Conservation (phyloP, 495 filamentous ascomycete species). For the Xanthoparmelia taractica region DNA sequence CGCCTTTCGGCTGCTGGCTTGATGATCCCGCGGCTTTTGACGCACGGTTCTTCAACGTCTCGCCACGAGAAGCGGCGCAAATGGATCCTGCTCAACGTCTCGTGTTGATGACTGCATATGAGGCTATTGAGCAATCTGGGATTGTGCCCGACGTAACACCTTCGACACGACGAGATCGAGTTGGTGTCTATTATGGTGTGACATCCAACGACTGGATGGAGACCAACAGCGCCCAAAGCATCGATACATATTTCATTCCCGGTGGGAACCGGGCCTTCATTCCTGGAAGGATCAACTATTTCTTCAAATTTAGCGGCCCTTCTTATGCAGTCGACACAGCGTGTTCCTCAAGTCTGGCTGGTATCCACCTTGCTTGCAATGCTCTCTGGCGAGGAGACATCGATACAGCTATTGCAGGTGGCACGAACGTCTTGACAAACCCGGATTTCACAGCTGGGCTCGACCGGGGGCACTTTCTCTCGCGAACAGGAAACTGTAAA, state of each 20-base stretch:
- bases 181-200: conserved; percentile 11
- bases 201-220: conserved; percentile 13
- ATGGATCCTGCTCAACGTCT: conserved; percentile 73
- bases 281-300: conserved; percentile 39
- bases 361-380: conserved; percentile 64
- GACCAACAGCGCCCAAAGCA: conserved; percentile 22
- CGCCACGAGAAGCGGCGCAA: conserved; percentile 42
- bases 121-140: conserved; percentile 64
- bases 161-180: conserved; percentile 6
- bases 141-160: conserved; percentile 9
- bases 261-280: conserved; percentile 27
- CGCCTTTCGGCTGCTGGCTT: no score
- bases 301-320: conserved; percentile 65
- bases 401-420: conserved; percentile 74
- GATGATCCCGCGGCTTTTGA: no score
- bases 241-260: conserved; percentile 29
- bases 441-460: conserved; percentile 77
- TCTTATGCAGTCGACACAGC: conserved; percentile 68
- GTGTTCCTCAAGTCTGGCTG: conserved; percentile 63
- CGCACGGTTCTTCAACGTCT: conserved; percentile 33
- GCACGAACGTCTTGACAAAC: conserved; percentile 69
- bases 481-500: conserved; percentile 40
- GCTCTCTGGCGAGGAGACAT: conserved; percentile 70
- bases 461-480: background rate
- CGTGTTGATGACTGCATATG: conserved; percentile 63